These are phyloP conservation scores for Blastobotrys illinoisensis DNA, from an alignment of 1,139 yeast species.

Conservation along the genomic window DNA sequence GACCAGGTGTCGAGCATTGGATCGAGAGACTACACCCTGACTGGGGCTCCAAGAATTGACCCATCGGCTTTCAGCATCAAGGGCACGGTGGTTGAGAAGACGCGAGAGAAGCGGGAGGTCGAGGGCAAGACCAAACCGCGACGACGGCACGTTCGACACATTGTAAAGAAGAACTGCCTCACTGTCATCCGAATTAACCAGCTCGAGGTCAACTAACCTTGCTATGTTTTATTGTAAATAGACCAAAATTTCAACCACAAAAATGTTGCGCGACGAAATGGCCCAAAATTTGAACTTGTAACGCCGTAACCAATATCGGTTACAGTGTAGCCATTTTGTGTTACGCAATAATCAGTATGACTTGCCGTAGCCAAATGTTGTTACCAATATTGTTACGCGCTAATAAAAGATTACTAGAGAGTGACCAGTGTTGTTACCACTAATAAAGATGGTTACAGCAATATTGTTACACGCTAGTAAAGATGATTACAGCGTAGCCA, in stretches of 20 bases:
- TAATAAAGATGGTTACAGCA: too few relatives aligned
- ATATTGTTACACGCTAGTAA: too few relatives aligned
- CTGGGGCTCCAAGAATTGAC: conserved; percentile 48
- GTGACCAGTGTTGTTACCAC: too few relatives aligned
- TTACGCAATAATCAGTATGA: too few relatives aligned
- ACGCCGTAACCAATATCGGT: too few relatives aligned
- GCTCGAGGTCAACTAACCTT: conserved; percentile 22
- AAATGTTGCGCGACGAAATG: too few relatives aligned
- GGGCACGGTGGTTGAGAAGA: conserved; percentile 81
- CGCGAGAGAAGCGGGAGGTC: conserved; percentile 72
- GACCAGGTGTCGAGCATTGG: conserved; percentile 79
- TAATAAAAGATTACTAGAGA: too few relatives aligned
- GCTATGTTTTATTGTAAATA: not conserved
- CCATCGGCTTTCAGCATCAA: conserved; percentile 52
- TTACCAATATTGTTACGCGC: too few relatives aligned
- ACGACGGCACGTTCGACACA: conserved; percentile 76
- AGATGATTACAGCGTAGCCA: too few relatives aligned
- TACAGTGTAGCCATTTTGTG: too few relatives aligned
- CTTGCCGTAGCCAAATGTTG: too few relatives aligned
- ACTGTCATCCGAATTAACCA: conserved; percentile 80
- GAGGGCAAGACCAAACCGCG: conserved; percentile 69
- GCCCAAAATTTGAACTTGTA: too few relatives aligned
- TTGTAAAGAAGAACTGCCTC: conserved; percentile 69
- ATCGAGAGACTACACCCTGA: conserved; percentile 71
- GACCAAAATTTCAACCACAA: not conserved